Conservation (phyloP, 2,329 filamentous ascomycete genomes). For the Paecilomyces variotii region DNA sequence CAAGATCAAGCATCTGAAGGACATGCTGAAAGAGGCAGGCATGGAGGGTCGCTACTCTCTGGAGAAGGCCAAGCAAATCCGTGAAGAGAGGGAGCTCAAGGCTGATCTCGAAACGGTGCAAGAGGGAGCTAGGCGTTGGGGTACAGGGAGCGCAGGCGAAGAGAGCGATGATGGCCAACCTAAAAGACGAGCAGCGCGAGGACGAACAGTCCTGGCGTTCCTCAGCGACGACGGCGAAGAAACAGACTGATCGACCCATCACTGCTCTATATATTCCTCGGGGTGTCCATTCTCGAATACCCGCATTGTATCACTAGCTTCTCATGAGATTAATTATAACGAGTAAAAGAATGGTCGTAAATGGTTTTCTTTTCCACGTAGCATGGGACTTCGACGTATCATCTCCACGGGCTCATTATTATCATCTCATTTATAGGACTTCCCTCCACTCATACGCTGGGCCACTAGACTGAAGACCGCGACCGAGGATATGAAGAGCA, state of each 20-base stretch:
- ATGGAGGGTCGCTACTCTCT: constrained; percentile 86
- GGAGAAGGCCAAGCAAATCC: constrained; percentile 77
- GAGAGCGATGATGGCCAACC: constrained; percentile 30
- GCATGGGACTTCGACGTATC: background rate
- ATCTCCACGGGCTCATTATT: background rate
- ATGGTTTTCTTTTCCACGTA: background rate
- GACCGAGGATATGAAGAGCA: constrained; percentile 93
- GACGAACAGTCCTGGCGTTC: constrained; percentile 47
- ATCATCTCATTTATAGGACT: constrained; percentile 22
- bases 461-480: constrained; percentile 89
- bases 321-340: background rate
- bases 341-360: background rate
- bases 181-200: constrained; percentile 34
- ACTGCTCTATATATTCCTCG: background rate
- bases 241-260: constrained; percentile 30
- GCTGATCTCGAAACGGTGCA: constrained; percentile 79
- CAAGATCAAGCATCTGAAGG: constrained; percentile 74
- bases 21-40: constrained; percentile 70
- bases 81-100: constrained; percentile 73
- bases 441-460: constrained; percentile 61
- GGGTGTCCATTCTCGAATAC: background rate
- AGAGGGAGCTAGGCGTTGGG: constrained; percentile 75
- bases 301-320: background rate
- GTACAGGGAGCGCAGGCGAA: constrained; percentile 42
- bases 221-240: constrained; percentile 64